These are phyloP conservation scores for Adansonia digitata DNA, from an alignment of 345 rosid species.

Conservation along the genomic window DNA sequence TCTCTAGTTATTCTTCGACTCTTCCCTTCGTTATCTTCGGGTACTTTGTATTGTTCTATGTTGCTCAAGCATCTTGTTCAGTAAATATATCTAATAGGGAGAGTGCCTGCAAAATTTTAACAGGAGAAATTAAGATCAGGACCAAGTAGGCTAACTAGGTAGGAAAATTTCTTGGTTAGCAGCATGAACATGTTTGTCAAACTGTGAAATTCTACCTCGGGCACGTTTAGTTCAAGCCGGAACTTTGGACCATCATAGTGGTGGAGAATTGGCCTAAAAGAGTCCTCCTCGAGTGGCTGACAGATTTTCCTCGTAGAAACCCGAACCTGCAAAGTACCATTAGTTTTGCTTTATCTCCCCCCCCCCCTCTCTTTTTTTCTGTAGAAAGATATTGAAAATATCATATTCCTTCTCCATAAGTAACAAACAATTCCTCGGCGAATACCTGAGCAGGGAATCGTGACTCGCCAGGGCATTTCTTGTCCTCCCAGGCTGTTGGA, in stretches of 20 bases:
- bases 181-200: background rate
- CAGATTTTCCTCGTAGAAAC: constrained; percentile 78
- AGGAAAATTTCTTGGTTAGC: background rate
- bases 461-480: constrained; percentile 86
- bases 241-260: constrained; percentile 99
- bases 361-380: background rate
- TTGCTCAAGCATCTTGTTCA: constrained; percentile 40
- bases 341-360: background rate
- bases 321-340: constrained; percentile 37
- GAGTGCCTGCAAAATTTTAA: constrained; percentile 52
- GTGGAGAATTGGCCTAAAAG: constrained; percentile 95
- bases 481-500: constrained; percentile 91
- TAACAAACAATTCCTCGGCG: background rate
- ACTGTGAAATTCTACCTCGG: constrained; percentile 54
- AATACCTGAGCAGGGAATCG: constrained; percentile 94
- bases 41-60: constrained; percentile 11
- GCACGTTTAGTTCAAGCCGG: constrained; percentile 86
- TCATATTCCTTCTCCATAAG: background rate
- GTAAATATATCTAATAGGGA: constrained; percentile 87
- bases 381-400: background rate
- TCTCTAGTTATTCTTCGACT: constrained; percentile 3
- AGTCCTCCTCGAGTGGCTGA: constrained; percentile 89
- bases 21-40: background rate
- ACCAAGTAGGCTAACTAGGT: background rate
- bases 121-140: background rate